Base-by-base conservation (phyloP, 2,329 filamentous ascomycete genomes). In the Elsinoe australis region DNA sequence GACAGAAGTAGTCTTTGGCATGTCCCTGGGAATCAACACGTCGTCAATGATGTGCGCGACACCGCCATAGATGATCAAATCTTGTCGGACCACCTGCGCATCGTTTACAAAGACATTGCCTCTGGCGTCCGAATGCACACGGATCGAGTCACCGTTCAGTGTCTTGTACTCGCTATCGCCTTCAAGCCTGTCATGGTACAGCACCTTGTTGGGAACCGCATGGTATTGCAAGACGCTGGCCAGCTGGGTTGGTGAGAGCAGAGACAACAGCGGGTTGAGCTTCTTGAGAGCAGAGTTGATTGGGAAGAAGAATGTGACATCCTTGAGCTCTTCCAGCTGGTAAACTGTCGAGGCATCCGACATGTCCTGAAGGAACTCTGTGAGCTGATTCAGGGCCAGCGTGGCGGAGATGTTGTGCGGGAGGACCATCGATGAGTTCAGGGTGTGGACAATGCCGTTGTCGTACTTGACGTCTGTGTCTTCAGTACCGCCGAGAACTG, bases 381-480 rank as follows among this genome's bases (percentile, higher is more conserved):
- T 42, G 26, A 55, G 44, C 21, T 49, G 39, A n/a, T 48, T 50
- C 31, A 54, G 33, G 9, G 38, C 24, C 5, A 50, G 44, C 5
- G 54, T 54, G 5, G 50, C 50, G 6, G 54, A 55, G 24, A 55
- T 53, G 36, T 55, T 55, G 39, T 55, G 54, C 12, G 54, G 54
- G 10, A 53, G 36, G 2, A 55, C 52, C 38, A 55, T 50, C 12
- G 51, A 53, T 3, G 47, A 49, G 26, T 55, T 53, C 12, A 55
- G 49, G 2, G 52, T 51, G 35, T 55, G 54, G 22, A 55, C 42
- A 2, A 54, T 31, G 5, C 54, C 39, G 24, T 44, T 21, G 21
- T 44, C 39, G 39, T 44, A 44, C 17, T 32, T 32, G 39, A 44
- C 32, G 51, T n/a, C 49, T 44, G 12, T 54, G 38, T 18, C 21